Evolutionary conservation across 345 rosid genomes (phyloP).

Genomic region (Eucalyptus tenuipes): DNA sequence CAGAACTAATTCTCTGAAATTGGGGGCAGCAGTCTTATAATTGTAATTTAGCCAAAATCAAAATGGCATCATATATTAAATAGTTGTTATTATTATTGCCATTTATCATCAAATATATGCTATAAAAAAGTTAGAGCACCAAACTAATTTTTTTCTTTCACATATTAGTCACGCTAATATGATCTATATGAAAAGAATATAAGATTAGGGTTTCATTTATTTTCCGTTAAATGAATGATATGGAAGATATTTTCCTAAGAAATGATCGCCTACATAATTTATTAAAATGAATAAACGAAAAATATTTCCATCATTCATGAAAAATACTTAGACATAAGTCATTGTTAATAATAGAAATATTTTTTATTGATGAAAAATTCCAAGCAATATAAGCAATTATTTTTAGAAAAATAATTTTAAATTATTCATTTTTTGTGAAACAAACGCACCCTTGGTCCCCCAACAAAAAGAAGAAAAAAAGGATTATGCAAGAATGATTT

Average conservation of each 20-base stretch:
- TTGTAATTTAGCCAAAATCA: not conserved
- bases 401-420: not conserved
- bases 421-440: not conserved
- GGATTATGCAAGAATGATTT: not conserved
- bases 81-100: not conserved
- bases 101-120: not conserved
- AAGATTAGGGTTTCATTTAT: not conserved
- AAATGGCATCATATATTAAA: not conserved
- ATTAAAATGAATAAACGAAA: not conserved
- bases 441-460: rapidly evolving
- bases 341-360: not conserved
- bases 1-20: not conserved
- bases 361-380: not conserved
- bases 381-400: not conserved
- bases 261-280: not conserved
- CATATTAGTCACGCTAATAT: not conserved
- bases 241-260: not conserved
- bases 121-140: not conserved
- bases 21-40: not conserved
- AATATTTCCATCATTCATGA: not conserved
- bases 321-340: not conserved
- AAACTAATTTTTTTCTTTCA: not conserved
- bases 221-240: not conserved
- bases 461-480: not conserved
- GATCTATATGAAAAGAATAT: not conserved